phyloP scores from a whole-genome alignment of 176 grass and related monocot species.

The Triticum turgidum region DNA sequence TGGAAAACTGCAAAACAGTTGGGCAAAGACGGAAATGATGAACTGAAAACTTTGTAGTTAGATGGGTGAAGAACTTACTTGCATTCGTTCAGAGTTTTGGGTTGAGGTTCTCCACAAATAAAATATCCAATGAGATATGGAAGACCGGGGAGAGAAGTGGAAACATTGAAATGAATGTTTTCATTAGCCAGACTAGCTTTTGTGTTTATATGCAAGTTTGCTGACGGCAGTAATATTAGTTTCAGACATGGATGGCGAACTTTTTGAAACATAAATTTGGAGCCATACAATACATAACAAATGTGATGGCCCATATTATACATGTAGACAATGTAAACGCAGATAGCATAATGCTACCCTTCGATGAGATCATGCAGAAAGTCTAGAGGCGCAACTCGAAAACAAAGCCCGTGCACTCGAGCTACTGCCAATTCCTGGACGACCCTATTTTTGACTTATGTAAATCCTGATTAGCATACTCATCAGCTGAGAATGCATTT shows the following conservation, averaged over 20 bases:
- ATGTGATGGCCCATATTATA: no score
- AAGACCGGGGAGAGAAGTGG: background rate
- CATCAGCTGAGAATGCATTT: background rate
- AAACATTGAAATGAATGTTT: background rate
- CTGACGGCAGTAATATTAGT: background rate
- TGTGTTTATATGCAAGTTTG: background rate
- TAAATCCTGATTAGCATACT: background rate
- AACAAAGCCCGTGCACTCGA: background rate
- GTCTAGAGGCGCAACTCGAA: background rate
- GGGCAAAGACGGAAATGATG: background rate
- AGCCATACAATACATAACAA: no score
- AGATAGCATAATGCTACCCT: background rate
- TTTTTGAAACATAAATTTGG: no score
- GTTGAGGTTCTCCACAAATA: background rate
- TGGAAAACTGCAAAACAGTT: slow-evolving; percentile 46
- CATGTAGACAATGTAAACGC: background rate
- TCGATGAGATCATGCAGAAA: background rate
- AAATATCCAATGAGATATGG: background rate
- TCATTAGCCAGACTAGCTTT: background rate
- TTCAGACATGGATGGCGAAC: background rate
- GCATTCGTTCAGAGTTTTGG: background rate
- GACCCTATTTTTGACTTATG: background rate
- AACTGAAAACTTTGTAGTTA: background rate
- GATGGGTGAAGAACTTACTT: background rate
- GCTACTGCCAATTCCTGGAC: background rate